Percentiles rank a stretch among this genome's conserved stretches.
Conservation (phyloP, 1,139 yeast species). For the Taiozyma onychis region DNA sequence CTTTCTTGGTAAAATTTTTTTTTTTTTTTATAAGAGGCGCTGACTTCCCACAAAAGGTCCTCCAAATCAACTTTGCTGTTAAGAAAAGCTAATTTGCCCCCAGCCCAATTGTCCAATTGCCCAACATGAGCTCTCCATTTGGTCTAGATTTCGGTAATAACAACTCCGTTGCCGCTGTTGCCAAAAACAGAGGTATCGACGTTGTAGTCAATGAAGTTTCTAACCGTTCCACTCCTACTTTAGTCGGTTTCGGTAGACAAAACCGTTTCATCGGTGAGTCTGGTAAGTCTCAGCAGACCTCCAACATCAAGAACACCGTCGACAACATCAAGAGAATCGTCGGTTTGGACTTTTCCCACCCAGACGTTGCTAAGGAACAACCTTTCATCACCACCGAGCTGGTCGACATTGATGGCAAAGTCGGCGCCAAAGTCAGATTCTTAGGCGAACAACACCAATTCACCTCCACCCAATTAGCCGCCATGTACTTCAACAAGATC, state of each 20-base stretch:
- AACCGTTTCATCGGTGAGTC: conserved; percentile 92
- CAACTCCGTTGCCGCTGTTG: conserved; percentile 93
- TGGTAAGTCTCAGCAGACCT: conserved; percentile 93
- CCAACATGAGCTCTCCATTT: conserved; percentile 76
- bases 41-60: background rate
- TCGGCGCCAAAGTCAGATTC: conserved; percentile 82
- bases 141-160: conserved; percentile 98
- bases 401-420: conserved; percentile 67
- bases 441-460: conserved; percentile 75
- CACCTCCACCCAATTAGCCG: conserved; percentile 85
- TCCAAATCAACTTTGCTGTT: background rate
- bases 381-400: conserved; percentile 67
- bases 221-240: conserved; percentile 91
- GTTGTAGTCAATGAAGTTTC: conserved; percentile 97
- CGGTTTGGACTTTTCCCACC: conserved; percentile 72
- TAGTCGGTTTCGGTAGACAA: conserved; percentile 89
- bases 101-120: background rate
- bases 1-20: background rate
- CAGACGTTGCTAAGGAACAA: conserved; percentile 72
- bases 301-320: conserved; percentile 93
- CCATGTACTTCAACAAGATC: conserved; percentile 91
- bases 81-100: background rate
- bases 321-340: conserved; percentile 89
- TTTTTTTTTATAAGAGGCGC: background rate
- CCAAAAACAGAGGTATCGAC: conserved; percentile 98